A percentile compares a stretch with the other conserved stretches of the same genome.
Conservation (phyloP, 1,284 basidiomycete genomes). For the Fomitopsis betulina region DNA sequence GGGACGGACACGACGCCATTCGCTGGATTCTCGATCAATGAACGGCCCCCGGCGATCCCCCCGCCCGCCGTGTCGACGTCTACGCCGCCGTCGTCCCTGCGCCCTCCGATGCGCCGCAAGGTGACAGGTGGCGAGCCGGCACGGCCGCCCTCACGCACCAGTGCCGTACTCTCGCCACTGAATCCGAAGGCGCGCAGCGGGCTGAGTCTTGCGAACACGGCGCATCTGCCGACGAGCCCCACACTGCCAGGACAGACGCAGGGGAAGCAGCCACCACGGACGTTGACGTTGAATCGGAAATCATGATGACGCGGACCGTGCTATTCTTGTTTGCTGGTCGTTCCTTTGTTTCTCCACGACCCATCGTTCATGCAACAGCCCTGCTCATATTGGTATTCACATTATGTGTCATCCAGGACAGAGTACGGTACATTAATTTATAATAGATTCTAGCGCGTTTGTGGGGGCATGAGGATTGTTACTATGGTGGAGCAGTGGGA, state of each 20-base stretch:
- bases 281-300: constrained; percentile 43
- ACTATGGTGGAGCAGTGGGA: background rate
- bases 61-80: constrained; percentile 11
- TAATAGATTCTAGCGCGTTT: background rate
- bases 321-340: background rate
- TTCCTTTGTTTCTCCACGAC: background rate
- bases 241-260: constrained; percentile 38
- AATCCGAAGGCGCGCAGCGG: constrained; percentile 63
- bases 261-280: constrained; percentile 43
- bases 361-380: background rate
- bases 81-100: constrained; percentile 16
- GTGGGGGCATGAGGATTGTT: background rate
- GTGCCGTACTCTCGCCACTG: constrained; percentile 61
- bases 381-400: too few relatives aligned
- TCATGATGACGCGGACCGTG: constrained; percentile 8
- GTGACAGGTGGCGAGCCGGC: constrained; percentile 39
- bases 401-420: background rate
- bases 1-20: constrained; percentile 46
- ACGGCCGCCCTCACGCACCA: constrained; percentile 29
- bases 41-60: background rate
- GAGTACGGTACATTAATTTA: background rate
- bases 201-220: constrained; percentile 19
- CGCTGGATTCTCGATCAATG: constrained; percentile 33
- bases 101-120: constrained; percentile 50
- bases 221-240: constrained; percentile 23